Conservation (phyloP, 805 yeast species). For the Metschnikowia lochheadii region DNA sequence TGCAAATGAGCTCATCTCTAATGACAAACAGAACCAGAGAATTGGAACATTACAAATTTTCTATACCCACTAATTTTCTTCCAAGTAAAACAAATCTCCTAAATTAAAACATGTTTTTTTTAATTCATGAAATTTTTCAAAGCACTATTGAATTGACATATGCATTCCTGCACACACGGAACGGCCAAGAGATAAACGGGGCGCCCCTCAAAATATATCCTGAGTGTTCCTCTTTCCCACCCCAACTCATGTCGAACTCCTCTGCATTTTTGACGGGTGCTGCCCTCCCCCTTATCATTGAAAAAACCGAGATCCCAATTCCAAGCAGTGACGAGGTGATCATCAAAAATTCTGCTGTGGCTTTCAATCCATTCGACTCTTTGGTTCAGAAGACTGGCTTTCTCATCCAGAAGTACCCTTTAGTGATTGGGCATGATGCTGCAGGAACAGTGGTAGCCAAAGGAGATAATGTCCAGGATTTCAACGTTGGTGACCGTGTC, state of each 20-base stretch:
- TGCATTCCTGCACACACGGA: not conserved
- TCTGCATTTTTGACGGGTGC: not conserved
- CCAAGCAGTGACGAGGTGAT: conserved; percentile 10
- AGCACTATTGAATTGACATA: too few species aligned
- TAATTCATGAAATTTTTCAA: too few species aligned
- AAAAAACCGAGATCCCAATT: conserved; percentile 1
- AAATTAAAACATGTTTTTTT: too few species aligned
- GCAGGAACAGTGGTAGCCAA: conserved; percentile 10
- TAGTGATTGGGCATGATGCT: conserved; percentile 9
- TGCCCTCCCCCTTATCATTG: not conserved
- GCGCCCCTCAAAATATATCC: too few species aligned
- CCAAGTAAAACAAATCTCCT: too few species aligned
- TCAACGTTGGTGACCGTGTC: conserved; percentile 8
- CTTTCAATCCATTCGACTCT: conserved; percentile 9
- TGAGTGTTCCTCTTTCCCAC: not conserved
- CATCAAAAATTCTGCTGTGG: conserved; percentile 8
- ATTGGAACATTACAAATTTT: too few species aligned
- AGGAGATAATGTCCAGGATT: conserved; percentile 4
- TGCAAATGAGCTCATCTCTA: too few species aligned
- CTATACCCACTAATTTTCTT: too few species aligned
- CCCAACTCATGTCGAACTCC: not conserved
- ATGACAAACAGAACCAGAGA: too few species aligned
- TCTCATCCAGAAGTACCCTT: conserved; percentile 7
- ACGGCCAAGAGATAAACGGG: too few species aligned
- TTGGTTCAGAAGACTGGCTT: conserved; percentile 6